Evolutionary conservation across 2,329 filamentous ascomycete genomes (phyloP), one percentile per base, ranked within the genome.

Genomic region (Biscogniauxia marginata): DNA sequence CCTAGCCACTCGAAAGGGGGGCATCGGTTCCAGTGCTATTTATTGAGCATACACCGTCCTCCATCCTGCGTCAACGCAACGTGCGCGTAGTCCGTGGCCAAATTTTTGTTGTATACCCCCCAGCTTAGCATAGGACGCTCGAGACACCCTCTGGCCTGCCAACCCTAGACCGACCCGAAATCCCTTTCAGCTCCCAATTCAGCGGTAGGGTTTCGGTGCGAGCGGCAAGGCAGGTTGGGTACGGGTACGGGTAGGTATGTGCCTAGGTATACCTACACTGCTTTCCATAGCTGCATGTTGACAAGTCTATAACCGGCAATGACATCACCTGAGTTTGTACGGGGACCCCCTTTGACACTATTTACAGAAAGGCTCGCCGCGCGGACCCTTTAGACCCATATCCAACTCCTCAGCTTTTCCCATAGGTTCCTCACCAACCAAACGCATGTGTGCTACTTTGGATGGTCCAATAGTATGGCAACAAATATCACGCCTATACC

Each of bases 381-480:
- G 30, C 30, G 30, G 30, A 16, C 30, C 30, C 30, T 39, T 16
- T n/a, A n/a, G 30, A 39, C 13, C 30, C 30, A 39, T 39, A 39
- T 16, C n/a, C 30, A 9, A 39, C 30, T 39, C 30, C 13, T 16
- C 30, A 39, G 30, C 30, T 39, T 16, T 9, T 39, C 30, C 30
- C n/a, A 39, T 39, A 39, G 30, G 30, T 16, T 16, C 30, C 30
- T 39, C 30, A 39, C 30, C 30, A 39, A n/a, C 30, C 13, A n/a
- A 39, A 16, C 30, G n/a, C 13, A 39, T 39, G 30, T 16, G n/a
- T 39, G 30, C n/a, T 46, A 18, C 20, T 8, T 46, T 11, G 1
- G 18, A 18, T 19, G 59, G 54, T 48, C 61, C 61, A 63, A 63
- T 63, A 52, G 52, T 48, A 43, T 24, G n/a, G 47, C 60, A 57